Evolutionary conservation across 306 rosid species (phyloP).

Genomic region (Neltuma alba): DNA sequence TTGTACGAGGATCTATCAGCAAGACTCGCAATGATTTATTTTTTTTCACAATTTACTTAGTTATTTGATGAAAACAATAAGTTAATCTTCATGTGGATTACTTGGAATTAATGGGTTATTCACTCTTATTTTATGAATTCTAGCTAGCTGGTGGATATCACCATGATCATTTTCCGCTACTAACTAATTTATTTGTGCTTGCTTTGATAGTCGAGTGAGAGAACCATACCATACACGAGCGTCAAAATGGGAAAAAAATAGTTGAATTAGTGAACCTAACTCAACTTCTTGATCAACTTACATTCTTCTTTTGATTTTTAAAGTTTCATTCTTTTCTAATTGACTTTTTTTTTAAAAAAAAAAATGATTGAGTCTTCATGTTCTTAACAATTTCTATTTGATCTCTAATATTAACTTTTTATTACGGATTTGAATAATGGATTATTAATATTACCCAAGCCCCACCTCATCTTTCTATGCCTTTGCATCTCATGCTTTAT

Average conservation of each 20-base stretch:
- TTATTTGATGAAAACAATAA: neutral
- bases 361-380: no score
- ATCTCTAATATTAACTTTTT: no score
- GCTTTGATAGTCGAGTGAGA: neutral
- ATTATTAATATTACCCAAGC: neutral
- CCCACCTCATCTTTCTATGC: neutral
- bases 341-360: neutral
- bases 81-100: neutral
- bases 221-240: neutral
- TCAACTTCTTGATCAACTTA: no score
- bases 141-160: neutral
- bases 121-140: no score
- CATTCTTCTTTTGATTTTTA: neutral
- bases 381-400: neutral
- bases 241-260: no score
- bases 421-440: no score
- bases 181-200: neutral
- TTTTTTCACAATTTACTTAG: no score
- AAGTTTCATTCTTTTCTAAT: neutral
- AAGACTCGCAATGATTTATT: neutral
- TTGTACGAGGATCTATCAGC: neutral
- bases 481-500: neutral
- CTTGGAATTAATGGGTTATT: no score
- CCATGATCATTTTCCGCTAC: neutral
- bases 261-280: no score